Conservation (phyloP, 305 asterid species). For the Fraxinus nigra region DNA sequence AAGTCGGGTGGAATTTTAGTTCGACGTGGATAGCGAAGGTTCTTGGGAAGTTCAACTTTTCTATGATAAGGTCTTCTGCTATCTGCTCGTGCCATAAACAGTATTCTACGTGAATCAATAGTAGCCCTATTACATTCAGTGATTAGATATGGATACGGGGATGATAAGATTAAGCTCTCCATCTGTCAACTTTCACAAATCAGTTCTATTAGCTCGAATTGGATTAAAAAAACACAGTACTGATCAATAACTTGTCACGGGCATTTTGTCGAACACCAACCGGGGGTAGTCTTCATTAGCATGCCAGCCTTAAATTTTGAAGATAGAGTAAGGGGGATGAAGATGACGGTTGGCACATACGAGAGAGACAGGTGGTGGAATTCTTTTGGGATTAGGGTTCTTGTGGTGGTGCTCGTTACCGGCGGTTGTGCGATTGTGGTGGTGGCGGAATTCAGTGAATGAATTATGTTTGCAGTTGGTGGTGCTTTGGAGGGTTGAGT, state of each 20-base stretch:
- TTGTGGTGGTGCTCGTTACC: neutral
- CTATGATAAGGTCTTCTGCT: constrained; percentile 29
- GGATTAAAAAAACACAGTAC: neutral
- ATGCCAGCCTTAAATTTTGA: neutral
- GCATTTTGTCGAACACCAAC: constrained; percentile 49
- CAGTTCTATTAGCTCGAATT: neutral
- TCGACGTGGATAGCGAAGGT: constrained; percentile 57
- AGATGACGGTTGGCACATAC: neutral
- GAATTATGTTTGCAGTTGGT: neutral
- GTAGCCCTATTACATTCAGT: constrained; percentile 11
- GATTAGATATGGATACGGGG: constrained; percentile 13
- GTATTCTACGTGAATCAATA: constrained; percentile 24
- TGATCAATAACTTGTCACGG: constrained; percentile 18
- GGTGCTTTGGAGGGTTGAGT: neutral
- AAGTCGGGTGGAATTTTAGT: constrained; percentile 59
- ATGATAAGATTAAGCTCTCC: constrained; percentile 30
- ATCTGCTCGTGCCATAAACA: constrained; percentile 34
- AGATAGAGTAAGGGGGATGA: neutral
- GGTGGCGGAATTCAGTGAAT: neutral
- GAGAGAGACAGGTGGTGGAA: neutral
- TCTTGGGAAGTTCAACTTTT: constrained; percentile 53
- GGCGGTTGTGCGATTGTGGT: neutral
- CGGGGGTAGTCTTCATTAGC: neutral
- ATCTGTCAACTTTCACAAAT: constrained; percentile 20
- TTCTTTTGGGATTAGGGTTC: neutral